Percentiles rank a stretch among this genome's conserved stretches.
These are phyloP conservation scores for Allomyces macrogynus DNA, from an alignment of 192 early-diverging fungal species.

Conservation along the genomic window DNA sequence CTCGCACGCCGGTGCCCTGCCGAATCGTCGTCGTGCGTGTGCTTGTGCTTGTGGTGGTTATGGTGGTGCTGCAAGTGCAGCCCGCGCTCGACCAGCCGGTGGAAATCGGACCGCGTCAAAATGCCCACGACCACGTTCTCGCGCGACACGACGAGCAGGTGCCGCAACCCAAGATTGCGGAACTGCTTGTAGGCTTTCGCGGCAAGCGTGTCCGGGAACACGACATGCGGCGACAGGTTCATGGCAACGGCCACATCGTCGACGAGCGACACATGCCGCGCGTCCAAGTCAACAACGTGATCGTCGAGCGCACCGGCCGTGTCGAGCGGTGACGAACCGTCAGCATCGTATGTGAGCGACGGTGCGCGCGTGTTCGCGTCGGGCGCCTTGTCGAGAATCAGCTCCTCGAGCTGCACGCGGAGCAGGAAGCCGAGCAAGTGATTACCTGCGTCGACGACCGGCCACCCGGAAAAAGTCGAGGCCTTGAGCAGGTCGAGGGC, in stretches of 20 bases:
- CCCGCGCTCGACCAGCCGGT: not conserved
- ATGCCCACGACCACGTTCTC: not conserved
- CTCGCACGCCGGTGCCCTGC: no score
- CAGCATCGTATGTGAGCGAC: not conserved
- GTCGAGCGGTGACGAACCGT: not conserved
- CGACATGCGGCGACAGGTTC: not conserved
- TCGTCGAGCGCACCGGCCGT: not conserved
- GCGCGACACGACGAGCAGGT: not conserved
- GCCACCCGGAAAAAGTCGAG: not conserved
- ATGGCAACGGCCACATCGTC: not conserved
- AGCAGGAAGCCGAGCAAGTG: not conserved
- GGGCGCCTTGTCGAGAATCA: not conserved
- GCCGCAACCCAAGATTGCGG: not conserved
- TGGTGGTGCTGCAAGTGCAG: constrained; percentile 3
- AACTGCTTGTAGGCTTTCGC: not conserved
- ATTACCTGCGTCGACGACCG: not conserved
- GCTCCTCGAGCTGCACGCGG: not conserved
- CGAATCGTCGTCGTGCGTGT: no score
- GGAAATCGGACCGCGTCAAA: not conserved
- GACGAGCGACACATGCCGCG: not conserved
- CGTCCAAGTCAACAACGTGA: not conserved
- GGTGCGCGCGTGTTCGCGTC: not conserved
- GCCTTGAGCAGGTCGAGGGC: not conserved
- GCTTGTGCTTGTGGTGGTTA: constrained; percentile 2
- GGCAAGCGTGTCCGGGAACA: not conserved